Conservation (phyloP, 495 filamentous ascomycete species). For the Penicillium alfredii region DNA sequence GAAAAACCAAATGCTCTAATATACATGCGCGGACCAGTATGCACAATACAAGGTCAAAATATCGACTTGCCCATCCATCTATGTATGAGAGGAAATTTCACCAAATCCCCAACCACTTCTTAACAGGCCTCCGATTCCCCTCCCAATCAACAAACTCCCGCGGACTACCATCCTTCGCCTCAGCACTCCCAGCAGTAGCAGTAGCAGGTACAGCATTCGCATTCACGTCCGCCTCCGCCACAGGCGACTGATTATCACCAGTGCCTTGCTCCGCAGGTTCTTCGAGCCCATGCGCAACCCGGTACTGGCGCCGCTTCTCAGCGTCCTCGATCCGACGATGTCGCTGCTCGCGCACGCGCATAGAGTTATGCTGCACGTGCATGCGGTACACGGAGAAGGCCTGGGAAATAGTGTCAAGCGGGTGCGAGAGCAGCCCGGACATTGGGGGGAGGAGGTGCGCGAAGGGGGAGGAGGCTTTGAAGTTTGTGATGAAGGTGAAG, state of each 20-base stretch:
- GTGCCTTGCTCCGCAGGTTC: slow-evolving; percentile 29
- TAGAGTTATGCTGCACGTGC: slow-evolving; percentile 58
- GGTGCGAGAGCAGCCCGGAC: slow-evolving; percentile 54
- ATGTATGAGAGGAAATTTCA: slow-evolving; percentile 22
- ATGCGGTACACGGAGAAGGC: slow-evolving; percentile 63
- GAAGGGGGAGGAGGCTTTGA: slow-evolving; percentile 64
- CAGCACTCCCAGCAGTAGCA: slow-evolving; percentile 18
- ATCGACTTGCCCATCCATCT: too few species aligned
- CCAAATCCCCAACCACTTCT: slow-evolving; percentile 64
- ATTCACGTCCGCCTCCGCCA: too few species aligned
- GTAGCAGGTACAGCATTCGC: slow-evolving; percentile 20
- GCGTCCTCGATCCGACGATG: slow-evolving; percentile 67
- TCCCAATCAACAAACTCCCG: slow-evolving; percentile 37
- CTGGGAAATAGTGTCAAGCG: slow-evolving; percentile 51
- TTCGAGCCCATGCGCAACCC: slow-evolving; percentile 75
- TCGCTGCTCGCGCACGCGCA: slow-evolving; percentile 59
- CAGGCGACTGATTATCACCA: slow-evolving; percentile 13
- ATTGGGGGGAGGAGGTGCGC: slow-evolving; percentile 62
- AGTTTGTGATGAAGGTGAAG: slow-evolving; percentile 63
- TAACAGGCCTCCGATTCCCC: slow-evolving; percentile 45
- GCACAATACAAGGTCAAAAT: too few species aligned
- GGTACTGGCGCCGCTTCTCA: slow-evolving; percentile 69
- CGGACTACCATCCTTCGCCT: slow-evolving; percentile 4
- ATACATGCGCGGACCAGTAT: slow-evolving; percentile 8
- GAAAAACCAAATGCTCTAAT: too few species aligned